Conservation (phyloP, 148 eudicot species). For the Fallopia convolvulus region DNA sequence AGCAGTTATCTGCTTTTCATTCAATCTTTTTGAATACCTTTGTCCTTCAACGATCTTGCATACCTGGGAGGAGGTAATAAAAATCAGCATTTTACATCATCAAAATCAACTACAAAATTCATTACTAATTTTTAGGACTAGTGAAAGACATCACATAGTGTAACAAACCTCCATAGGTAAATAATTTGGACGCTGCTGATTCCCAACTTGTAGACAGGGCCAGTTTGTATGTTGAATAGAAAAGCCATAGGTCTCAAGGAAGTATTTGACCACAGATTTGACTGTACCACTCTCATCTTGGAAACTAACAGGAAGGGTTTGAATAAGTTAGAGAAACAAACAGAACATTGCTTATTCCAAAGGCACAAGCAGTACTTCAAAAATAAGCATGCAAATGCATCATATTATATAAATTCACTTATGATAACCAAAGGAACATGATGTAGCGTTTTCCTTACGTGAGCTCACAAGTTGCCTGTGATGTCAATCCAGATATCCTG, state of each 20-base stretch:
- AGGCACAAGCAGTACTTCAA: not conserved
- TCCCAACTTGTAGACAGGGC: conserved; percentile 91
- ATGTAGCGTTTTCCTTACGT: conserved; percentile 31
- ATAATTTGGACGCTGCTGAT: conserved; percentile 67
- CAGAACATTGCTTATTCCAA: not conserved
- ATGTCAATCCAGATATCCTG: conserved; percentile 65
- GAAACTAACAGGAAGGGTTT: conserved; percentile 29
- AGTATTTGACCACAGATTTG: conserved; percentile 82
- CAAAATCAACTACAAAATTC: not conserved
- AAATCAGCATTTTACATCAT: not conserved
- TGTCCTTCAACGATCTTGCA: conserved; percentile 91
- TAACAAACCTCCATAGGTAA: conserved; percentile 77
- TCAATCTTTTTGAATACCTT: conserved; percentile 69
- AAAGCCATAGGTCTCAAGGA: conserved; percentile 67
- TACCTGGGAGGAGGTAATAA: conserved; percentile 26
- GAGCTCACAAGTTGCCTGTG: conserved; percentile 67
- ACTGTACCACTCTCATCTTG: conserved; percentile 70
- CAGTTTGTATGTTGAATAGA: conserved; percentile 57
- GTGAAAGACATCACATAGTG: too few species aligned
- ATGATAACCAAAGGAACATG: not conserved
- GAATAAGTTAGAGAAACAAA: not conserved
- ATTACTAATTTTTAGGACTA: too few species aligned
- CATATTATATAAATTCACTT: too few species aligned
- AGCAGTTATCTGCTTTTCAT: conserved; percentile 76
- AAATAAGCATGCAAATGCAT: not conserved